Evolutionary conservation across 768 basidiomycete genomes (phyloP), one percentile per base, ranked within the genome.

Genomic region (Termitomyces sp.): DNA sequence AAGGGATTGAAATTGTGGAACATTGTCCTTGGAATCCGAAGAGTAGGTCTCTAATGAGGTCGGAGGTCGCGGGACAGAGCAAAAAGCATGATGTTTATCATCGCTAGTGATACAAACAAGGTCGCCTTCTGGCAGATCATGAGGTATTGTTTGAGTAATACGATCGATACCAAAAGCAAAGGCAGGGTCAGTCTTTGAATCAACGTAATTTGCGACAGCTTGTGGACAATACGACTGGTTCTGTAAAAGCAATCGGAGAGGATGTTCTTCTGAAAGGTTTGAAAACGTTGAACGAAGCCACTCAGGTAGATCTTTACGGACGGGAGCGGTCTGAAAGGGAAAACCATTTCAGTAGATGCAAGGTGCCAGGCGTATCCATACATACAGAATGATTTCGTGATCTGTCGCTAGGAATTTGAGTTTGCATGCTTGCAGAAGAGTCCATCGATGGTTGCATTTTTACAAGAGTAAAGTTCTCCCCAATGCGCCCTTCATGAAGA

Each of bases 211-310:
- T 22, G 50, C 42, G 8, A 44, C 36, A 46, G 44, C 32, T 6
- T 49, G 36, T n/a, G 53, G 38, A 30, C 22, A 33, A 16, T 43
- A n/a, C 22, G 36, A 43, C 26, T 45, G 44, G 28, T 60, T 13
- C 12, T 75, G 74, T 26, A 78, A 61, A 24, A 83, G 72, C 9
- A 73, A 62, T 10, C 80, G 76, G 9, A 84, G 65, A 35, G 82
- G 82, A 64, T 85, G 78, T 33, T 72, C 69, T 16, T 70, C 61
- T 13, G 74, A 66, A 20, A 87, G 72, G 24, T 73, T 73, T 47
- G 72, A 73, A 52, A 88, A 78, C 4, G 84, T 83, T 40, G 72
- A 65, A 26, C 73, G 72, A 14, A 87, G 76, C 87, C 87, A 88
- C 26, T 66, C 63, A 4, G 86, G 86, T 24, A 87, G 70, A 4